Evolutionary conservation across 2,329 filamentous ascomycete species (phyloP), one percentile per base, ranked within the genome.

Genomic region (Fusarium sp.): DNA sequence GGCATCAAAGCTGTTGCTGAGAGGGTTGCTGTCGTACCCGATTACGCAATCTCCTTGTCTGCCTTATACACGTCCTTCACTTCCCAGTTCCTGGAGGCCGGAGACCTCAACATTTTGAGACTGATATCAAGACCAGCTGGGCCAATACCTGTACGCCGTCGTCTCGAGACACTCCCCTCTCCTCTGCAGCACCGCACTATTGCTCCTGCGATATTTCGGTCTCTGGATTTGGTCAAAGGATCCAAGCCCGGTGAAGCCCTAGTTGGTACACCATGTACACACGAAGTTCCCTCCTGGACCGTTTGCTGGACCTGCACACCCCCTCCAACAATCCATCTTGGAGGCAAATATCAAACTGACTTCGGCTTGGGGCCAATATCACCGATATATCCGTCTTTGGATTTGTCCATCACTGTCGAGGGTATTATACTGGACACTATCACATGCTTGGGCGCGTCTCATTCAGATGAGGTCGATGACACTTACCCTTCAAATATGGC

Each of bases 271-370:
- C 11, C 14, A 6, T 68, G 57, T 6, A 11, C 4, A 1, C 67
- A 69, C 4, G 2, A 30, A 1, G 7, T 69, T 3, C 64, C 67
- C 0, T 68, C 67, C 0, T 69, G 67, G 67, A 20, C 25, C 0
- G 38, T 69, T 1, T 69, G 67, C 6, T 69, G 67, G 67, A 43
- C 58, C 12, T 69, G 67, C 15, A 15, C 57, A 3, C 50, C 67
- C 1, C n/a, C 35, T 12, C 67, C 64, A 6, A 45, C 27, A 6
- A 30, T 22, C 12, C 67, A 58, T 3, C 57, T 68, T 11, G 20
- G 40, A 2, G 58, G 64, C 1, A 0, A 1, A 6, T 69, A 69
- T 10, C 17, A 25, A 27, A 33, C 64, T 8, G 64, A 68, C 7
- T 4, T 2, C 3, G 4, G 2, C 0, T 2, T 68, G 0, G n/a